These are phyloP conservation scores for Arabidopsis thaliana DNA, from an alignment of 345 rosid species.

Conservation along the genomic window TAIR10.1 NC_003075.7:15235501-15236000, in stretches of 20 bases:
- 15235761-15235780: slow-evolving; percentile 99
- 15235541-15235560: slow-evolving; percentile 95
- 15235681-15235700: slow-evolving; percentile 25
- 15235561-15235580: slow-evolving; percentile 92
- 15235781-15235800: slow-evolving; percentile 94
- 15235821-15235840: slow-evolving; percentile 86
- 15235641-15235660: slow-evolving; percentile 2
- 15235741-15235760: slow-evolving; percentile 45
- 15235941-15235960: slow-evolving; percentile 94
- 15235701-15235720: slow-evolving; percentile 3
- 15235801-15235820: slow-evolving; percentile 95
- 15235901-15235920: slow-evolving; percentile 24
- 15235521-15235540: slow-evolving; percentile 98
- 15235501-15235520: slow-evolving; percentile 86
- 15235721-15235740: slow-evolving; percentile 17
- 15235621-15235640: slow-evolving; percentile 55
- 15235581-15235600: slow-evolving; percentile 94
- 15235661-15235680: slow-evolving; percentile 4
- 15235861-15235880: background rate
- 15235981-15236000: slow-evolving; percentile 93
- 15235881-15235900: slow-evolving; percentile 2
- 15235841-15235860: slow-evolving; percentile 19
- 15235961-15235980: slow-evolving; percentile 87
- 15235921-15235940: slow-evolving; percentile 76
- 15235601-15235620: slow-evolving; percentile 98